Evolutionary conservation across 1,284 basidiomycete genomes (phyloP).

Genomic region (Melampsora americana): DNA sequence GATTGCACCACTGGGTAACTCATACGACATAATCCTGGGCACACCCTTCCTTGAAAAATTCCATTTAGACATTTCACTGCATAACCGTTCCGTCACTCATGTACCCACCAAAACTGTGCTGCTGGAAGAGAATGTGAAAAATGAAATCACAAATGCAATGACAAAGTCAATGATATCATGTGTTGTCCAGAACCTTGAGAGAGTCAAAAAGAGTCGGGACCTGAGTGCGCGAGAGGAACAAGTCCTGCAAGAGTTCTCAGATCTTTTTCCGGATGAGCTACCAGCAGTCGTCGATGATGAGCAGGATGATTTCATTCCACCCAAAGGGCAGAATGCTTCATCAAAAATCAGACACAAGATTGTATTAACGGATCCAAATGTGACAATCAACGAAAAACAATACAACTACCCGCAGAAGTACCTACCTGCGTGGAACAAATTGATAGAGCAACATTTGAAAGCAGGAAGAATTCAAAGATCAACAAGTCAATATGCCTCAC

Average conservation of each 20-base stretch:
- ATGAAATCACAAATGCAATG: too few species aligned
- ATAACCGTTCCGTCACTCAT: neutral
- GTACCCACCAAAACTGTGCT: neutral
- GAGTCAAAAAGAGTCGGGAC: too few species aligned
- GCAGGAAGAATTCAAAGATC: slow-evolving; percentile 34
- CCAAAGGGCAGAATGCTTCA: too few species aligned
- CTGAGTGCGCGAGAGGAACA: neutral
- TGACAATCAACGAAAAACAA: slow-evolving; percentile 34
- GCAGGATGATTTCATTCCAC: neutral
- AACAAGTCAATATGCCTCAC: slow-evolving; percentile 28
- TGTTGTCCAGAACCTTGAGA: too few species aligned
- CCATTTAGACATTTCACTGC: neutral
- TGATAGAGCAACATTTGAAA: slow-evolving; percentile 40
- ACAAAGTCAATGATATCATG: too few species aligned
- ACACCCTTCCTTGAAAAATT: neutral
- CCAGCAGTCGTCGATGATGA: neutral
- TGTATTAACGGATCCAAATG: slow-evolving; percentile 18
- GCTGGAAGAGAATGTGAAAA: too few species aligned
- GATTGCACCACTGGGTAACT: too few species aligned
- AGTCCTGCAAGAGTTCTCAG: neutral
- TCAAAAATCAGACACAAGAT: neutral
- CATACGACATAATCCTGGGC: neutral
- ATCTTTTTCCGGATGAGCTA: neutral
- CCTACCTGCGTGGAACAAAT: slow-evolving; percentile 23
- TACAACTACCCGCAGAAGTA: slow-evolving; percentile 32